Conservation (phyloP, 768 basidiomycete genomes). For the Boletus tylopilopsis region DNA sequence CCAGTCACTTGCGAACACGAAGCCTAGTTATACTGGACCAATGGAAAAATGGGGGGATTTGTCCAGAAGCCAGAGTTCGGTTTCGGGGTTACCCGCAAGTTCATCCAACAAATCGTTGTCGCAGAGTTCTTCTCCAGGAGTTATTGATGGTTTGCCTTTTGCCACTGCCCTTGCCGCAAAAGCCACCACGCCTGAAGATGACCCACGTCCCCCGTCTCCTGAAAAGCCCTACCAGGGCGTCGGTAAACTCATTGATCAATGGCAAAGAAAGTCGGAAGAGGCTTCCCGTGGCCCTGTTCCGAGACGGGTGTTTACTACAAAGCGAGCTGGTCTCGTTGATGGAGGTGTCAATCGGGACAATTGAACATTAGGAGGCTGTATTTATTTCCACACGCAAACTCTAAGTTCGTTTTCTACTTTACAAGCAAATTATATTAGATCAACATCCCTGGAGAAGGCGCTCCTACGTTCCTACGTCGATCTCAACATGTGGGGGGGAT, state of each 20-base stretch:
- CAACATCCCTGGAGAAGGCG: too few relatives aligned
- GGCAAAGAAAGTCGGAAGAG: constrained; percentile 79
- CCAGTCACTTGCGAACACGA: constrained; percentile 8
- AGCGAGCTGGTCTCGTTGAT: constrained; percentile 36
- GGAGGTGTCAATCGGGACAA: constrained; percentile 20
- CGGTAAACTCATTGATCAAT: constrained; percentile 80
- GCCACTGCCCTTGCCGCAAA: constrained; percentile 7
- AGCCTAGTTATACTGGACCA: constrained; percentile 14
- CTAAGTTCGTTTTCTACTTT: constrained; percentile 4
- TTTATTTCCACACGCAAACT: constrained; percentile 9
- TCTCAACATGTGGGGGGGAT: too few relatives aligned
- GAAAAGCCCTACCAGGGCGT: constrained; percentile 82
- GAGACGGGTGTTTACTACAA: constrained; percentile 39
- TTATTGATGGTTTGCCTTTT: constrained; percentile 27
- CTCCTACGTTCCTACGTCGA: too few relatives aligned
- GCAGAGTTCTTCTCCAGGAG: constrained; percentile 12
- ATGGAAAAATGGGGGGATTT: constrained; percentile 15
- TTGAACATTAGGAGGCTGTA: constrained; percentile 14
- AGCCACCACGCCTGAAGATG: constrained; percentile 17
- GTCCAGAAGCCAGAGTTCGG: constrained; percentile 13
- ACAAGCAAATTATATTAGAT: constrained; percentile 2
- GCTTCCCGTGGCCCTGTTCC: constrained; percentile 31
- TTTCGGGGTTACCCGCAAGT: constrained; percentile 20
- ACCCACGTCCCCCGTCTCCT: constrained; percentile 55
- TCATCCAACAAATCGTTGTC: constrained; percentile 21